Percentiles rank a stretch among this genome's conserved stretches.
These are phyloP conservation scores for Leccinum aurantiacum DNA, from an alignment of 768 basidiomycete genomes.

Conservation along the genomic window DNA sequence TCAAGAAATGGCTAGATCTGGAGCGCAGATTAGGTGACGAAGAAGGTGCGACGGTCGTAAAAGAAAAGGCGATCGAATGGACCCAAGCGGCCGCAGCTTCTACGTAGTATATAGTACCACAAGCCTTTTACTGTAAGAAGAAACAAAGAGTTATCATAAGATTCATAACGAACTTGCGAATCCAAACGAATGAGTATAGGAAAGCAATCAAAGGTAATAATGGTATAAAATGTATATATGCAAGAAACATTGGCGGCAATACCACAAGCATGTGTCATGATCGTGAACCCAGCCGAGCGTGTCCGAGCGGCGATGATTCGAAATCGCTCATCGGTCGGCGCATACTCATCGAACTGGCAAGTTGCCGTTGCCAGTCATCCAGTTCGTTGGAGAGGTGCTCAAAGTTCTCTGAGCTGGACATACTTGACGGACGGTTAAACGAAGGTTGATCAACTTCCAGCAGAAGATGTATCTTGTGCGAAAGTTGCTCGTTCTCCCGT, in stretches of 20 bases:
- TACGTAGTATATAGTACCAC: conserved; percentile 16
- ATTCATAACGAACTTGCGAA: conserved; percentile 43
- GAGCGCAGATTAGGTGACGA: conserved; percentile 88
- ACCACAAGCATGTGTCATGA: conserved; percentile 36
- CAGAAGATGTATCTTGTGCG: conserved; percentile 87
- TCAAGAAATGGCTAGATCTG: conserved; percentile 96
- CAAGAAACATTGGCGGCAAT: conserved; percentile 22
- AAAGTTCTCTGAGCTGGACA: conserved; percentile 83
- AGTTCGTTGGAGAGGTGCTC: conserved; percentile 78
- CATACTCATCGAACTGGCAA: conserved; percentile 75
- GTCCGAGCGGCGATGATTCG: conserved; percentile 53
- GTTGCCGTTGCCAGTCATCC: conserved; percentile 84
- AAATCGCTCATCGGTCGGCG: conserved; percentile 73
- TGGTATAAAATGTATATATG: conserved; percentile 39
- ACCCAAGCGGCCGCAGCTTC: conserved; percentile 55
- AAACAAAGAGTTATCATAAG: conserved; percentile 38
- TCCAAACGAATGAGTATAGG: conserved; percentile 53
- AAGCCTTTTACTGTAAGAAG: conserved; percentile 26
- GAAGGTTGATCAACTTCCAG: conserved; percentile 82
- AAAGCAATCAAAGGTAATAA: conserved; percentile 38
- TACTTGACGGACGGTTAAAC: conserved; percentile 66
- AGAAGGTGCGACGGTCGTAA: conserved; percentile 75
- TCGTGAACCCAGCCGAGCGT: conserved; percentile 62
- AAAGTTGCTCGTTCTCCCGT: conserved; percentile 84
- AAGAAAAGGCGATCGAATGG: conserved; percentile 91